These are phyloP conservation scores for Corinectria fuckeliana DNA, from an alignment of 2,329 filamentous ascomycete species.

Conservation along the genomic window DNA sequence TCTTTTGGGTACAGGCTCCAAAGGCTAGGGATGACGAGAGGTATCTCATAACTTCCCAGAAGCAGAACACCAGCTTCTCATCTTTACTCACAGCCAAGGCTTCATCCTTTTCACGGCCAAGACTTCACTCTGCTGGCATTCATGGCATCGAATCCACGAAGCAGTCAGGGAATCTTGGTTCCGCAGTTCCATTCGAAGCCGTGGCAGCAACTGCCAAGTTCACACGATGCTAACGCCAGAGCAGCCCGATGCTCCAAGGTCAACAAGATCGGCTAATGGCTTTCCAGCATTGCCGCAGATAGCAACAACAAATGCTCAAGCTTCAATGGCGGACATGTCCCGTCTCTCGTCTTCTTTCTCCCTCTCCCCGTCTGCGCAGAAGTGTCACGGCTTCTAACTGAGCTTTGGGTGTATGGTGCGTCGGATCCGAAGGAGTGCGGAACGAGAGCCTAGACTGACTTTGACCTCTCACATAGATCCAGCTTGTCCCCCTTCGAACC, in stretches of 20 bases:
- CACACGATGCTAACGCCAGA: no score
- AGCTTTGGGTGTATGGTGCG: background rate
- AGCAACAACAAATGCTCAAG: background rate
- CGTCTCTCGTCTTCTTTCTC: conserved; percentile 2
- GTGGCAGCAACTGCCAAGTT: background rate
- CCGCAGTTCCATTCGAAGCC: background rate
- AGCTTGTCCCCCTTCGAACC: background rate
- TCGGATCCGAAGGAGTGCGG: conserved; percentile 1
- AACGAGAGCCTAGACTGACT: background rate
- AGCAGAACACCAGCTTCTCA: background rate
- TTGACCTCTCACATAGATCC: background rate
- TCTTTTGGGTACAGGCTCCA: no score
- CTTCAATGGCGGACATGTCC: background rate
- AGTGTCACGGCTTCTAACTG: conserved; percentile 10
- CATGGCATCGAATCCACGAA: background rate
- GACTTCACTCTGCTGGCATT: no score
- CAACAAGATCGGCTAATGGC: background rate
- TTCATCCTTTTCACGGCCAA: background rate
- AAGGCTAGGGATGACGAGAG: background rate
- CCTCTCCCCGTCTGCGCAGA: background rate
- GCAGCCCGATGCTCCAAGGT: background rate
- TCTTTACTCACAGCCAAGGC: background rate
- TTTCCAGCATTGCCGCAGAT: background rate
- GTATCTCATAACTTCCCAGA: background rate
- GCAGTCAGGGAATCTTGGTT: background rate